Base-by-base conservation (phyloP, 2,329 filamentous ascomycete species). In the Calonectria pauciramosa region DNA sequence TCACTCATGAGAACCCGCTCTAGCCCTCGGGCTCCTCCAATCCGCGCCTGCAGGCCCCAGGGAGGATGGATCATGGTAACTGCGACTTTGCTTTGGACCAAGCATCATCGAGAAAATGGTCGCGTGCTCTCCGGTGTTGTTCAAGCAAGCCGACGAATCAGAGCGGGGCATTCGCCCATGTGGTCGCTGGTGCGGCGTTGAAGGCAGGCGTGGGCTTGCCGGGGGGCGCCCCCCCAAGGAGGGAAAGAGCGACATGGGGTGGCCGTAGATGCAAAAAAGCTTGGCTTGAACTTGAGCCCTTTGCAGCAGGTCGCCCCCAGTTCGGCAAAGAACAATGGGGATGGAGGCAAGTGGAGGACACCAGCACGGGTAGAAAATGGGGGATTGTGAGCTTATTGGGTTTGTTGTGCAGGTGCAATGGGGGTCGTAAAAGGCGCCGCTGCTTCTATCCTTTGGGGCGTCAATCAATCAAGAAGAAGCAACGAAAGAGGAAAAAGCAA, bases 21-120 rank as follows among this genome's bases (percentile, higher is more conserved):
- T 72, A 75, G 74, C 75, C 71, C 72, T 44, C 26, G 56, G 36
- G 26, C 54, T 71, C 69, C 49, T 74, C 79, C 79, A 80, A 80
- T 80, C 78, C 79, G 77, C 75, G 60, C 18, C 34, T 51, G 71
- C 66, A 60, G 34, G 30, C 51, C 59, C 51, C 38, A 59, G 59
- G 68, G 60, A 74, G 66, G 52, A 71, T 68, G 72, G 72, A 71
- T 71, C 68, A 56, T 70, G 63, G 54, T 51, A 67, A 67, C 60
- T 59, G 63, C 71, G 64, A 73, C 47, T 80, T 80, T 74, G 63
- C 56, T 75, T 78, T 85, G 83, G 84, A 85, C 85, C 85, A 86
- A 86, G 85, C 85, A 86, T 84, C 84, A 85, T 86, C 82, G 80
- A 86, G 84, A 80, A 85, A 84, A 83, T 84, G 84, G 85, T 86